Conservation (phyloP, 169 alveolate genomes). For the Plasmodium gonderi region DNA sequence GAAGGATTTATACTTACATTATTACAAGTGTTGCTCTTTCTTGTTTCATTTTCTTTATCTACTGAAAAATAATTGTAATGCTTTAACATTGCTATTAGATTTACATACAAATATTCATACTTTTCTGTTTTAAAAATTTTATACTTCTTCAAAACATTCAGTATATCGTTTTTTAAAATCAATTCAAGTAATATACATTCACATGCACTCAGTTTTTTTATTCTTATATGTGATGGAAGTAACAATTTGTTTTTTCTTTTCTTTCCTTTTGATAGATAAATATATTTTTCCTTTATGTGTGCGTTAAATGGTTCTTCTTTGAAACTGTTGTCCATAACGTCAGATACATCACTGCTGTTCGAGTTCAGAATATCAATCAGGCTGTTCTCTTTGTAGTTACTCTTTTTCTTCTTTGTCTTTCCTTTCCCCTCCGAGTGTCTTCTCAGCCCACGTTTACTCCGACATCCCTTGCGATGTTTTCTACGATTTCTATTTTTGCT, state of each 20-base stretch:
- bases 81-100: slow-evolving; percentile 59
- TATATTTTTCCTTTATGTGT: slow-evolving; percentile 53
- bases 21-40: not conserved
- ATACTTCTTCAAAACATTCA: slow-evolving; percentile 59
- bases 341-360: slow-evolving; percentile 50
- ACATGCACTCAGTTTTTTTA: slow-evolving; percentile 57
- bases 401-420: not conserved
- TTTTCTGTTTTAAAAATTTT: slow-evolving; percentile 66
- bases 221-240: slow-evolving; percentile 47
- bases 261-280: slow-evolving; percentile 32
- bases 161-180: slow-evolving; percentile 24
- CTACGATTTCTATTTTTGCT: too few species aligned
- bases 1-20: not conserved
- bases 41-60: not conserved
- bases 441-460: not conserved
- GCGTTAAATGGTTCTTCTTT: slow-evolving; percentile 39
- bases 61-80: slow-evolving; percentile 62
- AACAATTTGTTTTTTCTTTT: slow-evolving; percentile 31
- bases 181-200: slow-evolving; percentile 62
- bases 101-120: slow-evolving; percentile 50
- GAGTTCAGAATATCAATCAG: slow-evolving; percentile 41
- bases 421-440: not conserved
- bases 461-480: too few species aligned
- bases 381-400: slow-evolving; percentile 8
- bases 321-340: slow-evolving; percentile 33